phyloP scores from a whole-genome alignment of 2,329 filamentous ascomycete genomes.

The Leptographium flavum region DNA sequence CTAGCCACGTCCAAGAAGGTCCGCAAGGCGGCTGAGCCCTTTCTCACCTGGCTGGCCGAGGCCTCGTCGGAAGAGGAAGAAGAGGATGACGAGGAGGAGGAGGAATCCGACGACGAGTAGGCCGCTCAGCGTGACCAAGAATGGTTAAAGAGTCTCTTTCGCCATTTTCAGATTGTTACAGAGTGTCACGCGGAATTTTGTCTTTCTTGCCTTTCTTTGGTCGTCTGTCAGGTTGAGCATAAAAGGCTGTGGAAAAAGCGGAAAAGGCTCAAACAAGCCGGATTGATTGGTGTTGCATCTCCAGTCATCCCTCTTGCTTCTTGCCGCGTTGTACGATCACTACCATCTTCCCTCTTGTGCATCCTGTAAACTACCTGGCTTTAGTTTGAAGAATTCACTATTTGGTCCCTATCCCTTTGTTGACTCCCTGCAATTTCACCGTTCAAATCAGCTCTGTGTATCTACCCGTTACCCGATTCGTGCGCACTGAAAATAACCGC shows the following conservation, averaged over 20 bases:
- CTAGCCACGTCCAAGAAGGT: conserved; percentile 83
- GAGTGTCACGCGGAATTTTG: neutral
- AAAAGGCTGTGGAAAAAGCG: neutral
- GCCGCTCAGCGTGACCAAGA: no score
- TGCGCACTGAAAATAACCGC: no score
- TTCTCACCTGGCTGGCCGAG: conserved; percentile 85
- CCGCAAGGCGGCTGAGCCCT: conserved; percentile 83
- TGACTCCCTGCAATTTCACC: no score
- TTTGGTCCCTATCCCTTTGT: no score
- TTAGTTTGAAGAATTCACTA: neutral
- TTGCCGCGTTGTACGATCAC: neutral
- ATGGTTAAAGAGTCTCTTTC: no score
- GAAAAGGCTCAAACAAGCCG: neutral
- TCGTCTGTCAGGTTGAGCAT: neutral
- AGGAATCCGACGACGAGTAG: conserved; percentile 27
- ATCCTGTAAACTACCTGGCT: neutral
- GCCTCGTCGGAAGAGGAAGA: conserved; percentile 50
- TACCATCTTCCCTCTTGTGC: neutral
- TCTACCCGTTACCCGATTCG: no score
- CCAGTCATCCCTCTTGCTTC: neutral
- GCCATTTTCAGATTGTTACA: neutral
- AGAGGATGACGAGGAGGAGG: conserved; percentile 48
- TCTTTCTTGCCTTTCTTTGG: neutral
- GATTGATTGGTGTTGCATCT: neutral
- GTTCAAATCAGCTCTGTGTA: no score